Evolutionary conservation across 179 eudicot species (phyloP).

Genomic region (Monotropa hypopitys): DNA sequence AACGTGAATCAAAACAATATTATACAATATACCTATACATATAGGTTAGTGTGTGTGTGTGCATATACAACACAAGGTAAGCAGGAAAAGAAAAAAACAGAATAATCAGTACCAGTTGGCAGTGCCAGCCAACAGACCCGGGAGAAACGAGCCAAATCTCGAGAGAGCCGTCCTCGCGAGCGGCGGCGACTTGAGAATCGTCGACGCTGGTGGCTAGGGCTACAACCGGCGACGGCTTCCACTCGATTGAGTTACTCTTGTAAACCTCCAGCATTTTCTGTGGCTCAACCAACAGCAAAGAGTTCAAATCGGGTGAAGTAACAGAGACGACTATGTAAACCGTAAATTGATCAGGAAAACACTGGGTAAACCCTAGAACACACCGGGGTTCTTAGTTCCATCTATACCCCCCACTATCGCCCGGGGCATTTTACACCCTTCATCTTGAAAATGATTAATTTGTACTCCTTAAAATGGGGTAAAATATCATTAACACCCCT

Average conservation of each 20-base stretch:
- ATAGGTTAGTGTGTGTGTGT: not conserved
- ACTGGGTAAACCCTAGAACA: not conserved
- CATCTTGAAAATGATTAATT: too few species aligned
- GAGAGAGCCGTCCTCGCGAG: slow-evolving; percentile 78
- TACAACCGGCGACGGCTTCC: slow-evolving; percentile 74
- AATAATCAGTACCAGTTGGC: slow-evolving; percentile 50
- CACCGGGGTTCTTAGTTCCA: too few species aligned
- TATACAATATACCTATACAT: not conserved
- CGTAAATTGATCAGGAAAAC: not conserved
- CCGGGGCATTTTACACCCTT: too few species aligned
- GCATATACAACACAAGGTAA: not conserved
- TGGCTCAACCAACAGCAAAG: not conserved
- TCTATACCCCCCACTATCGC: too few species aligned
- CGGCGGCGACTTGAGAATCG: slow-evolving; percentile 82
- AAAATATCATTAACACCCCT: too few species aligned
- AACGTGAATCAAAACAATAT: not conserved
- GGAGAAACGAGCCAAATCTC: slow-evolving; percentile 99
- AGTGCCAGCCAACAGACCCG: slow-evolving; percentile 98
- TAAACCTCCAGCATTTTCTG: slow-evolving; percentile 30
- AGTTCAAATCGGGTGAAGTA: not conserved
- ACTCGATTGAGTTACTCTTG: slow-evolving; percentile 38
- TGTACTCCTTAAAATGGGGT: too few species aligned
- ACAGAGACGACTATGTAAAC: slow-evolving; percentile 2
- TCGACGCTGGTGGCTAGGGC: slow-evolving; percentile 83
- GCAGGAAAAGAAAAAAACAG: not conserved